Conservation (phyloP, 805 yeast species). For the Candida chauliodis region DNA sequence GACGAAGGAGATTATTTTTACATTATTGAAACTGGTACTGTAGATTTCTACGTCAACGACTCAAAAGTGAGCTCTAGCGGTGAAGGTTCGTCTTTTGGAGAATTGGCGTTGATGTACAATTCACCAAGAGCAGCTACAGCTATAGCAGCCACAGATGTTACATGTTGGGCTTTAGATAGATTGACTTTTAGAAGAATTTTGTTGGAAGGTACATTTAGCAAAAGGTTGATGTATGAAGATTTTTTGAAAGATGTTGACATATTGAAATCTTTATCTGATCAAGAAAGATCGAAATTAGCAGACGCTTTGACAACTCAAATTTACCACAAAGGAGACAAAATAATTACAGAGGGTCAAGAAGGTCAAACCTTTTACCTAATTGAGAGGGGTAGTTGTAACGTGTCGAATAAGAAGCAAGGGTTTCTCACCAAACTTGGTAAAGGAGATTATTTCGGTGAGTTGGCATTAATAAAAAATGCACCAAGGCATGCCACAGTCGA, state of each 20-base stretch:
- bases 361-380: slow-evolving; percentile 46
- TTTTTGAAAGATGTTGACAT: slow-evolving; percentile 86
- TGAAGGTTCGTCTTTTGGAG: slow-evolving; percentile 92
- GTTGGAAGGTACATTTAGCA: slow-evolving; percentile 84
- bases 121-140: slow-evolving; percentile 98
- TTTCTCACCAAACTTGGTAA: slow-evolving; percentile 56
- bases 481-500: slow-evolving; percentile 94
- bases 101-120: slow-evolving; percentile 94
- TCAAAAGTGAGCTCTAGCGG: slow-evolving; percentile 69
- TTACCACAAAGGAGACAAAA: slow-evolving; percentile 66
- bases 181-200: slow-evolving; percentile 88
- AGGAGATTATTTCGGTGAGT: slow-evolving; percentile 96
- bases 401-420: slow-evolving; percentile 59
- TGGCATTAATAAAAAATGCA: slow-evolving; percentile 83
- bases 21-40: slow-evolving; percentile 79
- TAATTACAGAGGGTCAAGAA: slow-evolving; percentile 79
- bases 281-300: slow-evolving; percentile 87
- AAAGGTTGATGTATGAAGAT: slow-evolving; percentile 85
- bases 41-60: slow-evolving; percentile 74
- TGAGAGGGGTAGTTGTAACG: slow-evolving; percentile 78
- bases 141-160: slow-evolving; percentile 65
- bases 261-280: slow-evolving; percentile 63
- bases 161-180: slow-evolving; percentile 87
- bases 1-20: slow-evolving; percentile 94
- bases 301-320: slow-evolving; percentile 85